Evolutionary conservation across 2,329 filamentous ascomycete genomes (phyloP).

Genomic region (Geosmithia putterillii): DNA sequence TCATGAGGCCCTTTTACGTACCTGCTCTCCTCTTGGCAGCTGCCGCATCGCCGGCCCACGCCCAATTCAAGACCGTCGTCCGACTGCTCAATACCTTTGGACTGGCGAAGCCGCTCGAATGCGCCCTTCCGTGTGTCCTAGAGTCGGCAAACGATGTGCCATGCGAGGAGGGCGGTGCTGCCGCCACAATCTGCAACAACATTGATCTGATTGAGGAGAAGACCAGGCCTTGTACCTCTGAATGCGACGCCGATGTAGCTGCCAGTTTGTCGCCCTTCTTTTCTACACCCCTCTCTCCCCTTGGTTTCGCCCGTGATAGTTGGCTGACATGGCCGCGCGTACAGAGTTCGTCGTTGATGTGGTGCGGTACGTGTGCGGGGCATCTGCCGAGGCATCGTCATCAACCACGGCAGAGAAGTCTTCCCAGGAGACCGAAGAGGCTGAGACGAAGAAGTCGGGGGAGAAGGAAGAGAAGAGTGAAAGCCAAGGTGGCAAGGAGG

Average conservation of each 20-base stretch:
- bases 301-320: neutral
- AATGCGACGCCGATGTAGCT: neutral
- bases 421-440: neutral
- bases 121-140: neutral
- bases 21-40: conserved; percentile 4
- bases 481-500: neutral
- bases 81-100: conserved; percentile 3
- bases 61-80: conserved; percentile 2
- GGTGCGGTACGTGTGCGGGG: neutral
- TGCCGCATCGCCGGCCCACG: neutral
- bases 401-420: neutral
- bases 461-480: neutral
- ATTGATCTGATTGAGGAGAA: conserved; percentile 3
- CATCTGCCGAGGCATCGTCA: neutral
- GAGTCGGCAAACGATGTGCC: neutral
- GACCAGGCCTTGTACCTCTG: neutral
- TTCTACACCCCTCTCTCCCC: too few relatives aligned
- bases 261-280: neutral
- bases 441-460: neutral
- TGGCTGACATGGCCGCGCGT: neutral
- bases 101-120: neutral
- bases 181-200: conserved; percentile 18
- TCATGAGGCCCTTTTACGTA: neutral
- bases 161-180: conserved; percentile 1
- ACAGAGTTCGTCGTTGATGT: neutral